Evolutionary conservation across 495 filamentous ascomycete genomes (phyloP).

Genomic region (Viridothelium virens): DNA sequence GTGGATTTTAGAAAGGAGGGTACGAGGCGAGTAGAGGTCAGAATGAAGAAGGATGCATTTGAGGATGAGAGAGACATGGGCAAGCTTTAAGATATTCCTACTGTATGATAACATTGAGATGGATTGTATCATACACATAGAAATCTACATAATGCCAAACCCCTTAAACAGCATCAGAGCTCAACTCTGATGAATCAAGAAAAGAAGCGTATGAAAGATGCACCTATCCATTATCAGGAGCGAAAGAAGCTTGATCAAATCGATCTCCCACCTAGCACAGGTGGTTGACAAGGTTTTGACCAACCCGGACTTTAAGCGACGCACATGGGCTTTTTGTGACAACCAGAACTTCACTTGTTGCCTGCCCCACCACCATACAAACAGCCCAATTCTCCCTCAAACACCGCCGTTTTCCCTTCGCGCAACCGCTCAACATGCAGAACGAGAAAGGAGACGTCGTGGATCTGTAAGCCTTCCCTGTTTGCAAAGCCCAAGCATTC

Average conservation of each 20-base stretch:
- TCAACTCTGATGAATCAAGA: too few relatives aligned
- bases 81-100: not conserved
- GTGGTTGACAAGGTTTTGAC: not conserved
- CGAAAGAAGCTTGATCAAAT: too few relatives aligned
- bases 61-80: slow-evolving; percentile 18
- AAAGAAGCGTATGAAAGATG: too few relatives aligned
- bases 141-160: not conserved
- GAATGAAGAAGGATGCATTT: slow-evolving; percentile 31
- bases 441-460: slow-evolving; percentile 8
- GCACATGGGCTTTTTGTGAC: not conserved
- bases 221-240: too few relatives aligned
- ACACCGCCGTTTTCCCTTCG: not conserved
- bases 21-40: slow-evolving; percentile 34
- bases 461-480: not conserved
- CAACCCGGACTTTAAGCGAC: not conserved
- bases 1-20: slow-evolving; percentile 50
- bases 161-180: too few relatives aligned
- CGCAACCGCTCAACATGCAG: not conserved
- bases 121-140: not conserved
- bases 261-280: too few relatives aligned
- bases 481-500: not conserved
- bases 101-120: not conserved
- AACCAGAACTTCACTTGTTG: not conserved
- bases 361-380: not conserved
- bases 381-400: not conserved